A percentile compares a stretch with the other conserved stretches of the same genome.
These are phyloP conservation scores for Elongisporangium undulatum DNA, from an alignment of 352 stramenopile species.

Conservation along the genomic window DNA sequence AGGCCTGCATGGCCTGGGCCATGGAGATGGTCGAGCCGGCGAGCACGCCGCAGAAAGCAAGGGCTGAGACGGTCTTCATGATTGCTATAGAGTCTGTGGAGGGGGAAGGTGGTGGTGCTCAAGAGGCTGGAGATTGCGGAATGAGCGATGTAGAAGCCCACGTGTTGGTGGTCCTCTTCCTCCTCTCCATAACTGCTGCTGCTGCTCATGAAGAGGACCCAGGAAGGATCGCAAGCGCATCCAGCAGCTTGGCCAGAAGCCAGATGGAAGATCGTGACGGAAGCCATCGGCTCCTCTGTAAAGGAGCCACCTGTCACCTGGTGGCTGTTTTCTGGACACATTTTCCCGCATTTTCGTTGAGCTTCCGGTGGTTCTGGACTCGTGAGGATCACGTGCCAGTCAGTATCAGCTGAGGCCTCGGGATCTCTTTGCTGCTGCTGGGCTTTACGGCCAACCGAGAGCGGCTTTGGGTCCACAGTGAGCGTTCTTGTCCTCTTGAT, in stretches of 20 bases:
- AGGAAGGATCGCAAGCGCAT: neutral
- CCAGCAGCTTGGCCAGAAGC: neutral
- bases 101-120: constrained; percentile 2
- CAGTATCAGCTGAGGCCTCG: no score
- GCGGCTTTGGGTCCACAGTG: no score
- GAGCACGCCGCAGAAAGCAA: constrained; percentile 69
- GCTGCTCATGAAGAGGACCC: no score
- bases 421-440: no score
- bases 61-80: constrained; percentile 71
- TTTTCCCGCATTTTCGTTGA: neutral
- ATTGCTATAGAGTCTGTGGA: no score
- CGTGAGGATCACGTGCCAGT: no score
- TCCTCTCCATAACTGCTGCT: neutral
- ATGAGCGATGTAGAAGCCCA: constrained; percentile 5
- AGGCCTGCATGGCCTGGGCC: constrained; percentile 29
- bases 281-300: neutral
- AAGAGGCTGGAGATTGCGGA: constrained; percentile 8
- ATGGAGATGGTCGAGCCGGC: constrained; percentile 79
- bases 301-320: neutral
- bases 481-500: no score
- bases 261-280: neutral
- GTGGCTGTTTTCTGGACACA: neutral
- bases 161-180: neutral
- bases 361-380: neutral
- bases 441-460: no score